Base-by-base conservation (phyloP, 2,329 filamentous ascomycete species). In the Aspergillus tamarii region DNA sequence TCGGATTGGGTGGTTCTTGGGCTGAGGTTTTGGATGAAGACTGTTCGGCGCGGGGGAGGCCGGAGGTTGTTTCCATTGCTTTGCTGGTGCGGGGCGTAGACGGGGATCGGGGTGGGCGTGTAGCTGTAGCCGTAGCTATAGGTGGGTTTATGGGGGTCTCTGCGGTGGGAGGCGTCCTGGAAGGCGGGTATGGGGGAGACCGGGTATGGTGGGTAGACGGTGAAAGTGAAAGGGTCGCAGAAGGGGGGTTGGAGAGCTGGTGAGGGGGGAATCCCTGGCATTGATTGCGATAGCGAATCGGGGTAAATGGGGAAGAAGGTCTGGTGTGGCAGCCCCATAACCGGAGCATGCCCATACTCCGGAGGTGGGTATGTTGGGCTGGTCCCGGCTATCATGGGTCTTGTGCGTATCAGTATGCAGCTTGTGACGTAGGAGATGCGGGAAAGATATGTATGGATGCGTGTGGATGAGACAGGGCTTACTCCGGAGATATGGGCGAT, bases 401-500 rank as follows among this genome's bases (percentile, higher is more conserved):
- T 74, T 30, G 26, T 46, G 30, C 36, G 30, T 39, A 59, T 56
- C 60, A 19, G 58, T 60, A 32, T 54, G 39, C 14, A 62, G 9
- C 14, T 28, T 16, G 46, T 26, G 23, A 50, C 16, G 46, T 2
- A 52, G 26, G 4, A 52, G 12, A 32, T 32, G 30, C 30, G 28
- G 26, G 26, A n/a, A 32, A 14, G 32, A 19, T 23, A 46, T 12
- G 21, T 46, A 34, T 50, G 39, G 53, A 50, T 30, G 58, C 64
- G 64, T 74, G n/a, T 50, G 46, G 46, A 7, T 52, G 32, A 28
- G 32, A 32, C 16, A 14, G 21, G 39, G 32, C 52, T 69, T 70
- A 80, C 78, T 78, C 77, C 48, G 76, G 73, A n/a, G 72, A 73
- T 39, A 78, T 68, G 3, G 77, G 73, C 28, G 74, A 78, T 4